Percentiles rank a stretch among this genome's conserved stretches.
These are phyloP conservation scores for Fraxinus americana DNA, from an alignment of 257 asterid species.

Conservation along the genomic window DNA sequence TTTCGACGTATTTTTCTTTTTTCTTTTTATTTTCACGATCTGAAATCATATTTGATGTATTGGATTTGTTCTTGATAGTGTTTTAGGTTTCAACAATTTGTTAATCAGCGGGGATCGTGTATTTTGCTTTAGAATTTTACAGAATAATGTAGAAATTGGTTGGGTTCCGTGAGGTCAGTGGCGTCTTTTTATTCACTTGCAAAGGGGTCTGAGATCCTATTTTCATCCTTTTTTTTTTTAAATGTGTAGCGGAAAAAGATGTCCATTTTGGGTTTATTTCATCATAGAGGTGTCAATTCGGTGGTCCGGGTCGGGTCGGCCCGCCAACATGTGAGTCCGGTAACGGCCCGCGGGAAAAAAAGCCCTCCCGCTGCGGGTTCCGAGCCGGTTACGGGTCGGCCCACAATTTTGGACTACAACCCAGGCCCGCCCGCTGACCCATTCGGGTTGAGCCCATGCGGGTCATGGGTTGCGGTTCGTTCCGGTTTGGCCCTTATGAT, in stretches of 20 bases:
- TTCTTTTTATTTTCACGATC: not conserved
- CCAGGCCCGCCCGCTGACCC: no score
- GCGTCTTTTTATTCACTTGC: not conserved
- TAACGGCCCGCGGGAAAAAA: no score
- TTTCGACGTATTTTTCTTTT: not conserved
- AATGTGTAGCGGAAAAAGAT: not conserved
- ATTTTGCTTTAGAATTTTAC: not conserved
- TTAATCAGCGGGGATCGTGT: not conserved
- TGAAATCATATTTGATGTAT: not conserved
- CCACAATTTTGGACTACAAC: no score
- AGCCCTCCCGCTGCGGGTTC: no score
- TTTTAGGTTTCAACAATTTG: not conserved
- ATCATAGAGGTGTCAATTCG: no score
- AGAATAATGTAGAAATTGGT: not conserved
- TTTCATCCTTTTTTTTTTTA: not conserved
- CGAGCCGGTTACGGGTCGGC: no score
- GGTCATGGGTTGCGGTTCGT: no score
- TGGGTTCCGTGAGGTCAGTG: conserved; percentile 8
- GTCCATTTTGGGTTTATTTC: not conserved
- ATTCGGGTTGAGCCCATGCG: no score
- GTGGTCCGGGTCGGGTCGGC: no score
- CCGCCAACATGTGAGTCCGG: no score
- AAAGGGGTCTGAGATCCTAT: not conserved
- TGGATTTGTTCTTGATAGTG: not conserved
- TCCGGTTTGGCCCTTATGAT: no score